These are phyloP conservation scores for Candida namnaoensis DNA, from an alignment of 805 yeast species.

Conservation along the genomic window DNA sequence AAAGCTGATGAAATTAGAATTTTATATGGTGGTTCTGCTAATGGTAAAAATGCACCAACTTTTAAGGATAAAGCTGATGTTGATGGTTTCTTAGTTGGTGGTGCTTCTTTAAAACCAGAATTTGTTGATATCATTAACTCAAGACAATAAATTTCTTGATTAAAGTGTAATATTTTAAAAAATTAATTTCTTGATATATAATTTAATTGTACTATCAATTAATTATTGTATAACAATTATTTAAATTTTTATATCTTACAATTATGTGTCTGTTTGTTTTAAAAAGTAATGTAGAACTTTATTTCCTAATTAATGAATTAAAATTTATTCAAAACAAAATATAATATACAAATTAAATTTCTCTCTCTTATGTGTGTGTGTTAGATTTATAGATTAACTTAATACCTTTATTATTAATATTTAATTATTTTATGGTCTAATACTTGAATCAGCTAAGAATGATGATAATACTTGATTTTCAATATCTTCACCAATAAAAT, in stretches of 20 bases:
- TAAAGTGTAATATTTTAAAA: no score
- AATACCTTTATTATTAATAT: no score
- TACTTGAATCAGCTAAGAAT: constrained; percentile 13
- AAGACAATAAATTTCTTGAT: constrained; percentile 44
- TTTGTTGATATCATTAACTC: constrained; percentile 92
- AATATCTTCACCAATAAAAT: constrained; percentile 16
- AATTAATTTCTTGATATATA: not conserved
- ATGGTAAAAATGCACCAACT: constrained; percentile 84
- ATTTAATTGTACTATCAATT: no score
- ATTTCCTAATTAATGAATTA: no score
- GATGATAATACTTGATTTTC: constrained; percentile 15
- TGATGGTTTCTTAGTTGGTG: constrained; percentile 99
- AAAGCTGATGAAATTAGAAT: constrained; percentile 79
- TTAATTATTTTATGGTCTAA: constrained; percentile 8
- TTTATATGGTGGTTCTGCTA: constrained; percentile 98
- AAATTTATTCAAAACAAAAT: no score
- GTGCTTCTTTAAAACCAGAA: constrained; percentile 98
- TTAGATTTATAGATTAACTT: no score
- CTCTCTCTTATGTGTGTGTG: no score
- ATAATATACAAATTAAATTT: no score
- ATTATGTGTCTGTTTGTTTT: no score
- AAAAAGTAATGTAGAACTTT: no score
- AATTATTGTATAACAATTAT: no score
- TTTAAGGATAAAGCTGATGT: constrained; percentile 91
- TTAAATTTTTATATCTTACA: no score